These are phyloP conservation scores for Sclerotiophoma versabilis DNA, from an alignment of 2,329 filamentous ascomycete genomes.

Conservation along the genomic window DNA sequence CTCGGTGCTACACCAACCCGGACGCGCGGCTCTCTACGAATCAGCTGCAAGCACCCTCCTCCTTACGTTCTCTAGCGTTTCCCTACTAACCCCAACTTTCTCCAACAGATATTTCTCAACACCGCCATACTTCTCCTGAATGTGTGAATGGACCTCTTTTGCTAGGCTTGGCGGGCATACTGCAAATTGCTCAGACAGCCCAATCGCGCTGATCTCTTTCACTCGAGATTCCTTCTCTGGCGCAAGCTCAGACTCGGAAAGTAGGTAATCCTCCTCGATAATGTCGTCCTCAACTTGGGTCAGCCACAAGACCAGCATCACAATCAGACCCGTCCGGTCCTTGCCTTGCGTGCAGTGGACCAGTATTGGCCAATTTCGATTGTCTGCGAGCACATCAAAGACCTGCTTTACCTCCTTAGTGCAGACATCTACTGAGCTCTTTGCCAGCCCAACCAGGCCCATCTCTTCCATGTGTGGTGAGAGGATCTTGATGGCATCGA, in stretches of 20 bases:
- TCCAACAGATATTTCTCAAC: slow-evolving; percentile 71
- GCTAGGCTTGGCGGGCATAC: slow-evolving; percentile 71
- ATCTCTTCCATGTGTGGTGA: slow-evolving; percentile 72
- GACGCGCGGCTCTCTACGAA: slow-evolving; percentile 16
- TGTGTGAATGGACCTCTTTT: slow-evolving; percentile 62
- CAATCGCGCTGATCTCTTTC: slow-evolving; percentile 72
- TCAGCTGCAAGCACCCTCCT: slow-evolving; percentile 37
- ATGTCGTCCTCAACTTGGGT: slow-evolving; percentile 64
- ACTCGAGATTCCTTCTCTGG: slow-evolving; percentile 69
- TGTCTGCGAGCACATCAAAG: slow-evolving; percentile 58
- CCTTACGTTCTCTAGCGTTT: slow-evolving; percentile 47
- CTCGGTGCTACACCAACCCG: slow-evolving; percentile 16
- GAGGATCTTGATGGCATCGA: slow-evolving; percentile 73
- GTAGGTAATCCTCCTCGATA: slow-evolving; percentile 74
- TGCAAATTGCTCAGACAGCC: slow-evolving; percentile 72
- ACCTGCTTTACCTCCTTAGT: slow-evolving; percentile 65
- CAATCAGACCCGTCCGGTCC: slow-evolving; percentile 78
- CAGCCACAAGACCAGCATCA: slow-evolving; percentile 72
- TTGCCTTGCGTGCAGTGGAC: slow-evolving; percentile 91
- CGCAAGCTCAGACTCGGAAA: slow-evolving; percentile 67
- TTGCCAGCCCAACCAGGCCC: slow-evolving; percentile 74
- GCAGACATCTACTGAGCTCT: slow-evolving; percentile 73
- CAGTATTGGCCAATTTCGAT: slow-evolving; percentile 67
- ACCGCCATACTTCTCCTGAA: slow-evolving; percentile 70
- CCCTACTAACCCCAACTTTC: slow-evolving; percentile 60